Conservation (phyloP, 2,329 filamentous ascomycete genomes). For the Thermomyces lanuginosus region DNA sequence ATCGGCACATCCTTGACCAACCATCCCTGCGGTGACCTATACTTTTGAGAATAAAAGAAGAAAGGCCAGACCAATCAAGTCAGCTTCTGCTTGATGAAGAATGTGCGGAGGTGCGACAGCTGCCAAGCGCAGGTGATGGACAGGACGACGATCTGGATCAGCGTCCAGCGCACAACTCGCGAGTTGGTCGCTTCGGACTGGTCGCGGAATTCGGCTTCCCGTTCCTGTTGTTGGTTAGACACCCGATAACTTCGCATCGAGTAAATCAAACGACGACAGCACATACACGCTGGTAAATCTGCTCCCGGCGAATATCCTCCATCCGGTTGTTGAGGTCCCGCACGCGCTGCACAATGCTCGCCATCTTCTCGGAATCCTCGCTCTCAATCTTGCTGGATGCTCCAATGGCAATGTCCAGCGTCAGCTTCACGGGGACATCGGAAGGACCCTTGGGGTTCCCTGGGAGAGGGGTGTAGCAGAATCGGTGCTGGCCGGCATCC, state of each 20-base stretch:
- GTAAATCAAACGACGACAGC: not conserved
- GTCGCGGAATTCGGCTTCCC: conserved; percentile 94
- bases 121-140: conserved; percentile 91
- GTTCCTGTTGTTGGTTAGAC: conserved; percentile 45
- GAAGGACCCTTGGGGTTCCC: conserved; percentile 58
- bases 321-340: conserved; percentile 76
- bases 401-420: conserved; percentile 81
- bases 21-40: too few species aligned
- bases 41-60: too few species aligned
- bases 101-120: conserved; percentile 80
- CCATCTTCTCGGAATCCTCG: conserved; percentile 81
- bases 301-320: conserved; percentile 79
- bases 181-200: conserved; percentile 88
- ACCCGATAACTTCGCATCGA: too few species aligned
- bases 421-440: conserved; percentile 54
- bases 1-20: too few species aligned
- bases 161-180: conserved; percentile 82
- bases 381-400: conserved; percentile 89
- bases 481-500: conserved; percentile 84
- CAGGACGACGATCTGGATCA: conserved; percentile 74
- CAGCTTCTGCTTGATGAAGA: conserved; percentile 99
- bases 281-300: conserved; percentile 81
- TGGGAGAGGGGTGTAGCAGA: conserved; percentile 82
- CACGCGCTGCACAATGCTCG: conserved; percentile 74
- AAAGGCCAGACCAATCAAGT: conserved; percentile 56